phyloP scores from a whole-genome alignment of 768 basidiomycete species.

The Inosperma sp. region DNA sequence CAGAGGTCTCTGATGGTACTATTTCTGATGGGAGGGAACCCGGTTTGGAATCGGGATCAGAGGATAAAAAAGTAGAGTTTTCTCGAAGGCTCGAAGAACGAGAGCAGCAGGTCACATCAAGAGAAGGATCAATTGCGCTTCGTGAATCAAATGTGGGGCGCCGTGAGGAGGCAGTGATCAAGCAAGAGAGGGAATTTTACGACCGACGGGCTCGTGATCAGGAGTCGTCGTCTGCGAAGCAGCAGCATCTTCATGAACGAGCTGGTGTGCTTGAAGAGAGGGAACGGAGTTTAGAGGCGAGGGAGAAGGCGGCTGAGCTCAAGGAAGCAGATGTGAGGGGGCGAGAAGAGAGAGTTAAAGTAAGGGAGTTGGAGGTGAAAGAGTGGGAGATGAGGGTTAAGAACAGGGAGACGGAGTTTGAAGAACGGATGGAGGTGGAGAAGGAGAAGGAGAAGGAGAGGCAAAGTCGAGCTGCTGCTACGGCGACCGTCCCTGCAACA shows the following conservation, averaged over 20 bases:
- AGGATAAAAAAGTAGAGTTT: neutral
- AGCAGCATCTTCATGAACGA: conserved; percentile 1
- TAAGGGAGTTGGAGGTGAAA: conserved; percentile 7
- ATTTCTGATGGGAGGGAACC: too few species aligned
- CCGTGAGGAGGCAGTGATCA: neutral
- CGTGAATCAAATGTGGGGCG: neutral
- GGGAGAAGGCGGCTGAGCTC: conserved; percentile 3
- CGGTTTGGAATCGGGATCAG: too few species aligned
- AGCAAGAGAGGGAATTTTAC: neutral
- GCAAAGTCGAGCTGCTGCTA: neutral
- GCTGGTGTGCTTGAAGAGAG: neutral
- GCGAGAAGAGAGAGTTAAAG: conserved; percentile 6
- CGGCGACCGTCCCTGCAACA: neutral
- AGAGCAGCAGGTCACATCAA: neutral
- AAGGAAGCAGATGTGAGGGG: neutral
- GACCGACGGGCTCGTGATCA: neutral
- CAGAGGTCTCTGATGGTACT: neutral
- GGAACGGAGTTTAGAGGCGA: conserved; percentile 1
- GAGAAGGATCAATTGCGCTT: neutral
- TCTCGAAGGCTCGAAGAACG: too few species aligned
- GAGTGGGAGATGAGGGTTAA: conserved; percentile 7
- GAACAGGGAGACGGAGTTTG: conserved; percentile 5
- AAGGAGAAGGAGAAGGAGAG: neutral
- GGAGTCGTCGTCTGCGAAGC: neutral
- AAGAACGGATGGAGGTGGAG: conserved; percentile 5